Percentiles rank a stretch among this genome's conserved stretches.
Evolutionary conservation across 2,329 filamentous ascomycete species (phyloP).

Genomic region (Curvularia lunata): DNA sequence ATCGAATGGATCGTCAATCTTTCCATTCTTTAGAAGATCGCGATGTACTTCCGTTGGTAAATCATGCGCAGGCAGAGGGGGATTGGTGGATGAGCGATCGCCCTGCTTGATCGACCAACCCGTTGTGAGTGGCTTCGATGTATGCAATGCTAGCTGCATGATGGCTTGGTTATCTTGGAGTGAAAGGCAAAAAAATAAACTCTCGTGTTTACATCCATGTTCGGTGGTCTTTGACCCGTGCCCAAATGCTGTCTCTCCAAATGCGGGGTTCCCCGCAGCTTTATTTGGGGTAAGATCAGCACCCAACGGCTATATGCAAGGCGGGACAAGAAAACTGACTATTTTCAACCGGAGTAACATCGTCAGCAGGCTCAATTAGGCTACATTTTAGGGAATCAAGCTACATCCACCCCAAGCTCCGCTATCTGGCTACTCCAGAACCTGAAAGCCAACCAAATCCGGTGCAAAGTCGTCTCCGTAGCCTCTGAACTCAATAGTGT

Average conservation of each 20-base stretch:
- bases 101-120: conserved; percentile 57
- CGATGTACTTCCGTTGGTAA: conserved; percentile 57
- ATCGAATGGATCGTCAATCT: conserved; percentile 57
- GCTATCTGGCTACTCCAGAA: conserved; percentile 21
- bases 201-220: background rate
- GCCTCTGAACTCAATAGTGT: conserved; percentile 31
- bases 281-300: background rate
- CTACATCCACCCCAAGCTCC: background rate
- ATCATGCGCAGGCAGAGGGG: conserved; percentile 51
- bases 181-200: background rate
- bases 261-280: conserved; percentile 6
- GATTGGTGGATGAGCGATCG: conserved; percentile 45
- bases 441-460: conserved; percentile 41
- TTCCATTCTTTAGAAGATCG: conserved; percentile 54
- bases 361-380: background rate
- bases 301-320: background rate
- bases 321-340: background rate
- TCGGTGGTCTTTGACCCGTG: conserved; percentile 7
- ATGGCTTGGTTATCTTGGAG: background rate
- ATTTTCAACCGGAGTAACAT: background rate
- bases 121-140: conserved; percentile 8
- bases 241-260: background rate
- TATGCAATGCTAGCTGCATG: background rate
- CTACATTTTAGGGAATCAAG: background rate
- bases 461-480: conserved; percentile 29